phyloP scores from a whole-genome alignment of 495 filamentous ascomycete species.

The Copromyces sp. region DNA sequence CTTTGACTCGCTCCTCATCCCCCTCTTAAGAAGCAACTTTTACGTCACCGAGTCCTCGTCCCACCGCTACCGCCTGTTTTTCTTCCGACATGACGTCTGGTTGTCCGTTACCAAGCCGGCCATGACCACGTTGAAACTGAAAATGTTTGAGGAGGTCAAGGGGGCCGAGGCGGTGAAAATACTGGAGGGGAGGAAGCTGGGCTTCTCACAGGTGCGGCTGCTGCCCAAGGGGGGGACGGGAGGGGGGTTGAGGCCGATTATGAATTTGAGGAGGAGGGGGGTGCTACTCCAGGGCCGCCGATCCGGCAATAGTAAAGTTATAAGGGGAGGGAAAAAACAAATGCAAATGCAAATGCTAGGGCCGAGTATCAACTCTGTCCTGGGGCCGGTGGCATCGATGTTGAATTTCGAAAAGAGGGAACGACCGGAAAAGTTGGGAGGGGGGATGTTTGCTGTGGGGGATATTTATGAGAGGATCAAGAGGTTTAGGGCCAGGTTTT shows the following conservation, averaged over 20 bases:
- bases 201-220: constrained; percentile 70
- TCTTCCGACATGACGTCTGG: constrained; percentile 93
- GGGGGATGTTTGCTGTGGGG: constrained; percentile 66
- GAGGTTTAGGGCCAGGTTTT: constrained; percentile 45
- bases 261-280: constrained; percentile 64
- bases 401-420: constrained; percentile 66
- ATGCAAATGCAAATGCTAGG: constrained; percentile 38
- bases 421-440: constrained; percentile 50
- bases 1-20: constrained; percentile 85
- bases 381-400: constrained; percentile 66
- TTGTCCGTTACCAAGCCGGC: constrained; percentile 62
- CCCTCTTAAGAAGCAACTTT: constrained; percentile 77
- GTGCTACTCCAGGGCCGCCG: constrained; percentile 18
- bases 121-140: constrained; percentile 53
- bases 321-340: constrained; percentile 18
- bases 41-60: constrained; percentile 86
- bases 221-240: constrained; percentile 51
- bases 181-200: constrained; percentile 52
- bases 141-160: constrained; percentile 74
- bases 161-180: constrained; percentile 45
- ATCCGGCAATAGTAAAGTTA: background rate
- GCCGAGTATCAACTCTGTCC: constrained; percentile 68
- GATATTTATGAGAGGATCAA: constrained; percentile 75
- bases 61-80: constrained; percentile 77
- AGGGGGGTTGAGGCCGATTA: constrained; percentile 57